Conservation (phyloP, 768 basidiomycete genomes). For the Lactarius akahatsu region DNA sequence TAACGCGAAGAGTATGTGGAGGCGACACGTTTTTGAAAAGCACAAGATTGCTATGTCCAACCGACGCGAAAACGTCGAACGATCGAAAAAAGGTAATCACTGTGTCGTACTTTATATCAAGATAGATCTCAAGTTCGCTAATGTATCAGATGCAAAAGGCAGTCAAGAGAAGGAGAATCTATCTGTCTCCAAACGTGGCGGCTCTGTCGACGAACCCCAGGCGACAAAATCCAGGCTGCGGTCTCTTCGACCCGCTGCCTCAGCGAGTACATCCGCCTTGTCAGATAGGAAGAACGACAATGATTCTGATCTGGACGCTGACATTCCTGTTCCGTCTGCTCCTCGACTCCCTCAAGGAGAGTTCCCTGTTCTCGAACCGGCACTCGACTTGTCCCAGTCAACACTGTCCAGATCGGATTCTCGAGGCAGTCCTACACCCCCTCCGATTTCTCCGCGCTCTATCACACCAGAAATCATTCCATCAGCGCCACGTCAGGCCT, state of each 20-base stretch:
- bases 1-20: constrained; percentile 91
- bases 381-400: constrained; percentile 23
- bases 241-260: constrained; percentile 29
- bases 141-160: constrained; percentile 57
- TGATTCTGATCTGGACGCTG: constrained; percentile 27
- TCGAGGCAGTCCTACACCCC: constrained; percentile 29
- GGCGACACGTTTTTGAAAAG: constrained; percentile 84
- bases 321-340: constrained; percentile 21
- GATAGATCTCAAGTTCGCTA: constrained; percentile 10
- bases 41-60: constrained; percentile 91
- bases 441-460: constrained; percentile 27
- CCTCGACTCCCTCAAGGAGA: constrained; percentile 28
- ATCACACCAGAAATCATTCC: constrained; percentile 18
- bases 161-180: constrained; percentile 47
- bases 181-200: constrained; percentile 33
- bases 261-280: constrained; percentile 17
- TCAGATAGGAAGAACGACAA: constrained; percentile 26
- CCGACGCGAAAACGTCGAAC: constrained; percentile 67
- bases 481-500: constrained; percentile 17
- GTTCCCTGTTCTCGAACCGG: constrained; percentile 25
- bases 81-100: constrained; percentile 59
- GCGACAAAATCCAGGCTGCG: constrained; percentile 27
- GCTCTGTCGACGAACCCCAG: constrained; percentile 7
- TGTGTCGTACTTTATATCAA: constrained; percentile 34
- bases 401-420: constrained; percentile 18